Evolutionary conservation across 2,329 filamentous ascomycete genomes (phyloP).

Genomic region (Fusarium odoratissimum): DNA sequence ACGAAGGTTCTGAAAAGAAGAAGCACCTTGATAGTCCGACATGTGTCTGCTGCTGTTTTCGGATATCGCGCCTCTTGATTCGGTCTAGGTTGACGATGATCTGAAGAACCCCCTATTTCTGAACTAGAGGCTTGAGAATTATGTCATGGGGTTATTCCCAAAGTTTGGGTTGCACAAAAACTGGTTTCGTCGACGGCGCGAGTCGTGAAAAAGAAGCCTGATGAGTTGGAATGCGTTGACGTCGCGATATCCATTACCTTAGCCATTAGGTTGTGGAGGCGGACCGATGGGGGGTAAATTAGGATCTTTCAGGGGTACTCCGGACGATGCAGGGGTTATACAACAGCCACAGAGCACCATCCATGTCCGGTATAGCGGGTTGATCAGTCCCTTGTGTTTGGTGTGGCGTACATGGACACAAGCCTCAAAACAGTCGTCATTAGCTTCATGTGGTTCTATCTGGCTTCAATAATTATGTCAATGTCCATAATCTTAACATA

Average conservation of each 20-base stretch:
- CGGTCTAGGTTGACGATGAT: conserved; percentile 18
- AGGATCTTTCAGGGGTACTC: conserved; percentile 36
- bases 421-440: conserved; percentile 33
- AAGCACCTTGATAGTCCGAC: conserved; percentile 38
- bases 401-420: conserved; percentile 17
- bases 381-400: neutral
- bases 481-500: neutral
- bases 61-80: conserved; percentile 30
- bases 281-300: conserved; percentile 20
- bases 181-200: conserved; percentile 33
- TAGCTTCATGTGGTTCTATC: conserved; percentile 16
- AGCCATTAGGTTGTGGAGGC: conserved; percentile 21
- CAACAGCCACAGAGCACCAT: conserved; percentile 24
- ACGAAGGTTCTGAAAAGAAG: conserved; percentile 36
- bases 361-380: conserved; percentile 18
- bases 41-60: conserved; percentile 37
- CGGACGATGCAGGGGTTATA: conserved; percentile 19
- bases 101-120: neutral
- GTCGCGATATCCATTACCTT: conserved; percentile 27
- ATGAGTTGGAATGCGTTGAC: conserved; percentile 36
- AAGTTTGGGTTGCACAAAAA: conserved; percentile 6
- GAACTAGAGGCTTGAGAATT: neutral
- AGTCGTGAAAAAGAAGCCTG: conserved; percentile 15
- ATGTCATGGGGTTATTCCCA: conserved; percentile 7
- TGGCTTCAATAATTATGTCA: conserved; percentile 24